Conservation (phyloP, 768 basidiomycete genomes). For the Boletus huronensis region DNA sequence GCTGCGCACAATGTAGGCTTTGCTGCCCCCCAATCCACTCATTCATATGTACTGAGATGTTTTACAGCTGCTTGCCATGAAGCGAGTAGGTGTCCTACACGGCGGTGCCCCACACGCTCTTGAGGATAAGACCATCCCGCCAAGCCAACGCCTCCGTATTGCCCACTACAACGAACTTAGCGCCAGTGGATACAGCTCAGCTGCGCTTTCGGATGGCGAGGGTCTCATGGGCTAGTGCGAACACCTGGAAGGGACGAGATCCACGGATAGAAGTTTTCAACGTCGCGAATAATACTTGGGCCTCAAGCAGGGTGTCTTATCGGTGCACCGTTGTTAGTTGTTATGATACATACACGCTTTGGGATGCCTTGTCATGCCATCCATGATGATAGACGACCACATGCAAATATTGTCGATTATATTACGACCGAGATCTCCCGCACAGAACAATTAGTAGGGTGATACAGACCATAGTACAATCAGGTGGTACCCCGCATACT, state of each 20-base stretch:
- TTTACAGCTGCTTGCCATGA: conserved; percentile 39
- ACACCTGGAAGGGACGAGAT: background rate
- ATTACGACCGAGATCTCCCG: background rate
- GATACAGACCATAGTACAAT: too few species aligned
- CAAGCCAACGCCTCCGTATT: conserved; percentile 69
- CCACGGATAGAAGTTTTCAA: conserved; percentile 5
- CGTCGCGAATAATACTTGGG: conserved; percentile 4
- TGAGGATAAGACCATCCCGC: conserved; percentile 65
- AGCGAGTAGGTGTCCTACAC: conserved; percentile 52
- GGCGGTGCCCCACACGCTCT: conserved; percentile 52
- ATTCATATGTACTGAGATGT: conserved; percentile 2
- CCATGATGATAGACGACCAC: conserved; percentile 1
- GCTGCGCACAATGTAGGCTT: conserved; percentile 75
- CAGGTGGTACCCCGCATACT: too few species aligned
- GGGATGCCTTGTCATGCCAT: conserved; percentile 11
- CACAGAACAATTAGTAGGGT: too few species aligned
- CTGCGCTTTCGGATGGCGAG: conserved; percentile 57
- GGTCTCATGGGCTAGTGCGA: conserved; percentile 39
- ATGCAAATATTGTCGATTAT: background rate
- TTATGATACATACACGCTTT: conserved; percentile 15
- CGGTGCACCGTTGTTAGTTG: background rate
- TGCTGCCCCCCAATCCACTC: background rate
- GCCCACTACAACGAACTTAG: conserved; percentile 57
- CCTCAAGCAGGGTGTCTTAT: background rate
- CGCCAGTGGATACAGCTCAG: conserved; percentile 49